Evolutionary conservation across 129 eudicot species (phyloP), one percentile per base, ranked within the genome.

Genomic region (Pseudognaphalium luteoalbum): DNA sequence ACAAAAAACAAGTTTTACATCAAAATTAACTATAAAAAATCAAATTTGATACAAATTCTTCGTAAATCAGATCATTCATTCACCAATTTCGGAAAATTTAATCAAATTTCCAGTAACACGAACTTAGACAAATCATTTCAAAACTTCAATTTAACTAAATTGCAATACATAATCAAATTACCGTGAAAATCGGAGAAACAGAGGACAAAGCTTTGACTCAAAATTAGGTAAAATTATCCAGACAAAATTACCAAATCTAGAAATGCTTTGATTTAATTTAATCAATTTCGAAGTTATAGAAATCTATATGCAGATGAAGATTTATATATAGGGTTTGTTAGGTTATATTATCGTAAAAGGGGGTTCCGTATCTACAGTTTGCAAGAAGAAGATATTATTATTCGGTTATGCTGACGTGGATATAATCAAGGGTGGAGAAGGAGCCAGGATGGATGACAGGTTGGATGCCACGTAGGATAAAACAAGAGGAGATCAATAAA

Each of bases 271-370:
- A 65, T 64, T 64, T 16, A 32, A 79, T 71, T 79, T 63, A 71
- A 22, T 22, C 47, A 42, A 52, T 35, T 62, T 59, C 32, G 74
- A 80, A 66, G n/a, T 65, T 33, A 32, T 52, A 73, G 37, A 73
- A 29, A 73, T 66, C 30, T 64, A n/a, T 64, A 32, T 20, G 62
- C 15, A 61, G 54, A 58, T 58, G 76, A 68, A 74, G 84, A 80
- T 80, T 74, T 80, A 74, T 56, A 79, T 79, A 66, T 80, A 86
- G 89, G 83, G 87, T 80, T 80, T 86, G 70, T 72, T 80, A 80
- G 83, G 83, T 65, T 80, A 42, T 82, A 59, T 14, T 47, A 47
- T 47, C 54, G n/a, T 47, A 34, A 25, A 59, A 72, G 25, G 57
- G 56, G 28, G 37, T 14, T 51, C 70, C 42, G 70, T 34, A 70